These are phyloP conservation scores for Fusarium virguliforme DNA, from an alignment of 2,329 filamentous ascomycete species.

Conservation along the genomic window DNA sequence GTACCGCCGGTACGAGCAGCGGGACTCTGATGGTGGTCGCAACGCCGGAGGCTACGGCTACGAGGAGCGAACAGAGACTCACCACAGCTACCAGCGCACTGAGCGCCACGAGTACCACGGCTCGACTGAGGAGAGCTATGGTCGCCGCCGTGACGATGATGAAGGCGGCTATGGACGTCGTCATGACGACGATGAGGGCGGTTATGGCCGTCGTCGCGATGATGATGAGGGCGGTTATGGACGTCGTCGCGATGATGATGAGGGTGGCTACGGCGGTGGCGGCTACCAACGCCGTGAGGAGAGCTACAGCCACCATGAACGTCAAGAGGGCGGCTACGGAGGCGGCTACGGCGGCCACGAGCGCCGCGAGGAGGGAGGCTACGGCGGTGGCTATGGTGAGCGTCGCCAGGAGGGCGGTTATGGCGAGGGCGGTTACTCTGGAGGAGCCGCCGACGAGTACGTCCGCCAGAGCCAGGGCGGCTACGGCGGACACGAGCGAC, in stretches of 20 bases:
- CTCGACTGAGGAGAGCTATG: conserved; percentile 53
- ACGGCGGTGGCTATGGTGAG: conserved; percentile 35
- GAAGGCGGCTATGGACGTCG: conserved; percentile 37
- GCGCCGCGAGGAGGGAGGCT: conserved; percentile 26
- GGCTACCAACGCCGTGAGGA: conserved; percentile 44
- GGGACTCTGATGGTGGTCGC: conserved; percentile 59
- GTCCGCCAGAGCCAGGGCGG: conserved; percentile 43
- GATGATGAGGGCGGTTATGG: conserved; percentile 44
- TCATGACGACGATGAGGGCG: conserved; percentile 9
- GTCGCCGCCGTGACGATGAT: conserved; percentile 48
- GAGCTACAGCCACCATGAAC: conserved; percentile 38
- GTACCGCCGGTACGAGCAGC: conserved; percentile 75
- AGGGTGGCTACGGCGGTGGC: conserved; percentile 42
- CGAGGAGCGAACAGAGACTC: conserved; percentile 71
- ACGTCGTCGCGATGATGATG: conserved; percentile 29
- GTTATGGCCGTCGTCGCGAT: conserved; percentile 38
- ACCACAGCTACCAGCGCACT: conserved; percentile 70
- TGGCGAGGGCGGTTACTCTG: conserved; percentile 48
- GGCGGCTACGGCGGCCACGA: conserved; percentile 38
- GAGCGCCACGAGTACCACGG: conserved; percentile 67
- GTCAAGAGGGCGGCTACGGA: conserved; percentile 36
- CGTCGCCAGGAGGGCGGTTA: conserved; percentile 45
- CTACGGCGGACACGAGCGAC: conserved; percentile 32
- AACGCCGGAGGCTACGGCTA: conserved; percentile 69
- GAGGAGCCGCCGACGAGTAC: conserved; percentile 48